Base-by-base conservation (phyloP, 179 eudicot species). In the Carnegiea gigantea region DNA sequence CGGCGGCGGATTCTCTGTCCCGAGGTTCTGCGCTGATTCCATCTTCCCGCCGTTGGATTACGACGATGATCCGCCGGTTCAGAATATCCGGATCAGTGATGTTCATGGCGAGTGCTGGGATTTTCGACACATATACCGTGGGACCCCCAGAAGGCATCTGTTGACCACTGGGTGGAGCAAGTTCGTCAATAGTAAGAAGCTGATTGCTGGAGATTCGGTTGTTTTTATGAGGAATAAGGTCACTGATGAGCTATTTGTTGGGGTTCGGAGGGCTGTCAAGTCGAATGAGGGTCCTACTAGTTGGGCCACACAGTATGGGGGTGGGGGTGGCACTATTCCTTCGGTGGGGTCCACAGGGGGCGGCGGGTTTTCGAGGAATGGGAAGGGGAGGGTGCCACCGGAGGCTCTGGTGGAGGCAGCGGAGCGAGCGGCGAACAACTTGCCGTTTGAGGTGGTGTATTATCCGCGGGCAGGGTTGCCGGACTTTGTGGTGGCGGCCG, bases 1-100 rank as follows among this genome's bases (percentile, higher is more conserved):
- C 40, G 98, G 98, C 0, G 98, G 98, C 1, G 98, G 98, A 12
- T 93, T 93, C 78, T 93, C 98, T 18, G 95, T 93, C 11, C 98
- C 98, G 43, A 70, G 93, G 75, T 89, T 80, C 54, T 95, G 98
- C 26, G 98, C 97, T 0, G 98, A 93, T 14, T 81, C 87, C 18
- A 86, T 95, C 3, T 90, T 95, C 23, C 98, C 97, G 21, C 81
- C 84, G 60, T 77, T 95, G 77, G 80, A 92, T 84, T 91, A 70
- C 72, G 46, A 23, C 12, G 93, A 81, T 0, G 97, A 92, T 13
- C 97, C 97, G 49, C 98, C 97, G 65, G 92, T 90, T 24, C 98
- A 95, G 88, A 90, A 62, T 9, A 65, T 95, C 1, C 12, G 14
- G 4, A 51, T 92, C 23, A 79, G n/a, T 13, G 98, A 95, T 43